Percentiles rank a stretch among this genome's conserved stretches.
Evolutionary conservation across 257 asterid species (phyloP).

Genomic region (Petunia secreta): DNA sequence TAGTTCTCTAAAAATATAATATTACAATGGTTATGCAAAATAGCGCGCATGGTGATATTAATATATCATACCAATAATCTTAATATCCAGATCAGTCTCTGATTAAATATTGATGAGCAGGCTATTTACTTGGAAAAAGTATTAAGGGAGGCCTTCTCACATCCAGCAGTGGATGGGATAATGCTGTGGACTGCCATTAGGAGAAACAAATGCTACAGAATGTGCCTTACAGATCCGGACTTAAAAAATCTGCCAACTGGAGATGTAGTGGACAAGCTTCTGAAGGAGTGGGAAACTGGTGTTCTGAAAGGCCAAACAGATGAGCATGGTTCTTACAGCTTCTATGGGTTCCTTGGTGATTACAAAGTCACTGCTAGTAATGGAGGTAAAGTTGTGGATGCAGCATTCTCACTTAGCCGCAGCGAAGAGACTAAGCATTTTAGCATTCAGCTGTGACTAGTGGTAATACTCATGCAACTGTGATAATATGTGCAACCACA

Average conservation of each 20-base stretch:
- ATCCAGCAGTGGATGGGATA: constrained; percentile 58
- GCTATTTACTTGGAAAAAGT: constrained; percentile 55
- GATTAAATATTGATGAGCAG: constrained; percentile 27
- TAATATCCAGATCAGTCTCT: not conserved
- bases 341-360: constrained; percentile 58
- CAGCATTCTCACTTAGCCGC: constrained; percentile 47
- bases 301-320: constrained; percentile 42
- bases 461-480: not conserved
- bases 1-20: not conserved
- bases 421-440: constrained; percentile 50
- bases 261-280: constrained; percentile 54
- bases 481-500: not conserved
- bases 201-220: constrained; percentile 53
- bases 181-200: constrained; percentile 57
- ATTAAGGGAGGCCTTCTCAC: constrained; percentile 57
- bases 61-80: not conserved
- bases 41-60: not conserved
- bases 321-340: constrained; percentile 52
- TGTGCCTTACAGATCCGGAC: constrained; percentile 58
- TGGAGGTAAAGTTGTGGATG: constrained; percentile 27
- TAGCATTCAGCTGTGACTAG: constrained; percentile 38
- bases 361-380: constrained; percentile 39
- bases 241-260: constrained; percentile 59
- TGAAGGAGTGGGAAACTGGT: constrained; percentile 56
- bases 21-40: not conserved